phyloP scores from a whole-genome alignment of 2,329 filamentous ascomycete species.

The Raffaelea deltoideospora region DNA sequence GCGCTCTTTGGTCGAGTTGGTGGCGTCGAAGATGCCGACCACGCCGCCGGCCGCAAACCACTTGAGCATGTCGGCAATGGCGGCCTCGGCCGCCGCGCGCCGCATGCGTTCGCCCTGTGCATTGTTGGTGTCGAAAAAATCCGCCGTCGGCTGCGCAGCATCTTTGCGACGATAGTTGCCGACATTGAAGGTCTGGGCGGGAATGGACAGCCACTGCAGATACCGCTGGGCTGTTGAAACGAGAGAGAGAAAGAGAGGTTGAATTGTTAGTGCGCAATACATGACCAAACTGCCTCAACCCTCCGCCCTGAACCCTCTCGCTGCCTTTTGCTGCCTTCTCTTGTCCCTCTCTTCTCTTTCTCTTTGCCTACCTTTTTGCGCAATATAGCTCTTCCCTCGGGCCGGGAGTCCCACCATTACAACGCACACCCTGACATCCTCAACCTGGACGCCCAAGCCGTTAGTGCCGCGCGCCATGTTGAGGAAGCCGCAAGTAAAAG shows the following conservation, averaged over 20 bases:
- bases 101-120: slow-evolving; percentile 80
- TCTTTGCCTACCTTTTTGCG: slow-evolving; percentile 95
- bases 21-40: slow-evolving; percentile 90
- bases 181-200: slow-evolving; percentile 91
- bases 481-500: too few relatives aligned
- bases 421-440: slow-evolving; percentile 93
- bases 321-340: too few relatives aligned
- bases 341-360: too few relatives aligned
- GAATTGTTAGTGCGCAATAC: too few relatives aligned
- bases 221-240: slow-evolving; percentile 74
- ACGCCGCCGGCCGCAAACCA: slow-evolving; percentile 84
- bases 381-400: slow-evolving; percentile 92
- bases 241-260: too few relatives aligned
- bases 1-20: slow-evolving; percentile 83
- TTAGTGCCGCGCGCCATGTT: slow-evolving; percentile 38
- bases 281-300: too few relatives aligned
- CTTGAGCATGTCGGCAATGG: slow-evolving; percentile 80
- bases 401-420: slow-evolving; percentile 97
- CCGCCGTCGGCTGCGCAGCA: slow-evolving; percentile 78
- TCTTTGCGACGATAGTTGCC: slow-evolving; percentile 85
- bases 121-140: slow-evolving; percentile 91
- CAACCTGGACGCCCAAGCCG: slow-evolving; percentile 67
- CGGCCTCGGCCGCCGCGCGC: slow-evolving; percentile 77
- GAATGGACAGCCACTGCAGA: slow-evolving; percentile 90
- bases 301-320: too few relatives aligned